Evolutionary conservation across 805 yeast species (phyloP).

Genomic region (Metschnikowia shivogae): DNA sequence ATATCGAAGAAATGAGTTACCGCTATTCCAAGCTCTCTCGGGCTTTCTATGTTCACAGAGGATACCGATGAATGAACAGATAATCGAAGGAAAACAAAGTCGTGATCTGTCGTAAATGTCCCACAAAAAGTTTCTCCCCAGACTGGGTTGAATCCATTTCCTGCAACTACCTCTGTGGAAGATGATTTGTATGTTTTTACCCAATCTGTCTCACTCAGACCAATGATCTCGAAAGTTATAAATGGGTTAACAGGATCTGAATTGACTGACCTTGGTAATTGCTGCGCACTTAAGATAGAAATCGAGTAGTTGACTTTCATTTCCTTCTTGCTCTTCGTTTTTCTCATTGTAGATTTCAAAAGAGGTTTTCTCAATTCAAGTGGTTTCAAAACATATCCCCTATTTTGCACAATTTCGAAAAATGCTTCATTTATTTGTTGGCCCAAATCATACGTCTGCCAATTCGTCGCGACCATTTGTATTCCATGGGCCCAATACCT

Average conservation of each 20-base stretch:
- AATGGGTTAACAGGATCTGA: conserved; percentile 53
- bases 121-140: conserved; percentile 65
- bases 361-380: conserved; percentile 34
- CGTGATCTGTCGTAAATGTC: conserved; percentile 29
- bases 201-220: conserved; percentile 32
- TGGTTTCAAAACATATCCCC: conserved; percentile 85
- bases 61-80: conserved; percentile 38
- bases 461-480: conserved; percentile 94
- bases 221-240: conserved; percentile 57
- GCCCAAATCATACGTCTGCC: conserved; percentile 91
- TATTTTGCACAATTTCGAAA: conserved; percentile 54
- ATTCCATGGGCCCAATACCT: conserved; percentile 79
- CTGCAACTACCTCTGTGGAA: conserved; percentile 32
- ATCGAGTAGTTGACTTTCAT: conserved; percentile 21
- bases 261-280: conserved; percentile 52
- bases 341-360: conserved; percentile 20
- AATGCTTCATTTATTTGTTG: conserved; percentile 84
- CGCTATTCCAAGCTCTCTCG: conserved; percentile 48
- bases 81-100: conserved; percentile 56
- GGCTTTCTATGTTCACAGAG: conserved; percentile 18
- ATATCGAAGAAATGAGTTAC: conserved; percentile 60
- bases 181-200: conserved; percentile 8
- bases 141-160: conserved; percentile 83
- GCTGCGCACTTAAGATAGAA: conserved; percentile 73
- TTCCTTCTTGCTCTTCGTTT: conserved; percentile 5